These are phyloP conservation scores for Phyllosticta capitalensis DNA, from an alignment of 2,329 filamentous ascomycete species.

Conservation along the genomic window DNA sequence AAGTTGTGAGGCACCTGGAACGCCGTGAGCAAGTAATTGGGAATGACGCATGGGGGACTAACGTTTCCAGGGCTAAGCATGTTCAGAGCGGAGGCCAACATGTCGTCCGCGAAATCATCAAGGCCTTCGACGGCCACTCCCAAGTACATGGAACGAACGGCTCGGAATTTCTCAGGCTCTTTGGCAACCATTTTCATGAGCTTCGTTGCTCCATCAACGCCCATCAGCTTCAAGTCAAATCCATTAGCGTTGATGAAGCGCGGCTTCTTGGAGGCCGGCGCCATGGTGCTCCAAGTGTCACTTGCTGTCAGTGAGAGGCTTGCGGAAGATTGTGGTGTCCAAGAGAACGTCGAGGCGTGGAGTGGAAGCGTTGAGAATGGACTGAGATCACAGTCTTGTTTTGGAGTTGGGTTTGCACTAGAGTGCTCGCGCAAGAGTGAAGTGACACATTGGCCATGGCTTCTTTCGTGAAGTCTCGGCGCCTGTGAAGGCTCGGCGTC, in stretches of 20 bases:
- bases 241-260: not conserved
- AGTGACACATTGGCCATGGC: not conserved
- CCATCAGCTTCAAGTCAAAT: not conserved
- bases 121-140: conserved; percentile 11
- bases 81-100: conserved; percentile 14
- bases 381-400: not conserved
- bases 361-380: not conserved
- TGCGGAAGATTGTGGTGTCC: not conserved
- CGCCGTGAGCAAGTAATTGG: not conserved
- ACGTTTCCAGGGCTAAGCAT: conserved; percentile 11
- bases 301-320: not conserved
- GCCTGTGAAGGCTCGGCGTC: not conserved
- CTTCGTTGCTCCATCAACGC: not conserved
- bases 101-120: conserved; percentile 13
- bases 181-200: not conserved
- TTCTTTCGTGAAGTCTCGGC: not conserved
- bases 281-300: not conserved
- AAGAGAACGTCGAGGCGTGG: not conserved
- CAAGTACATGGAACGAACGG: conserved; percentile 7
- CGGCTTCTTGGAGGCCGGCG: not conserved
- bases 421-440: not conserved
- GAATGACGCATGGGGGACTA: not conserved
- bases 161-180: not conserved
- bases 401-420: not conserved
- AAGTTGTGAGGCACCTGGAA: not conserved